phyloP scores from a whole-genome alignment of 2,329 filamentous ascomycete species.

The Didymella exigua region DNA sequence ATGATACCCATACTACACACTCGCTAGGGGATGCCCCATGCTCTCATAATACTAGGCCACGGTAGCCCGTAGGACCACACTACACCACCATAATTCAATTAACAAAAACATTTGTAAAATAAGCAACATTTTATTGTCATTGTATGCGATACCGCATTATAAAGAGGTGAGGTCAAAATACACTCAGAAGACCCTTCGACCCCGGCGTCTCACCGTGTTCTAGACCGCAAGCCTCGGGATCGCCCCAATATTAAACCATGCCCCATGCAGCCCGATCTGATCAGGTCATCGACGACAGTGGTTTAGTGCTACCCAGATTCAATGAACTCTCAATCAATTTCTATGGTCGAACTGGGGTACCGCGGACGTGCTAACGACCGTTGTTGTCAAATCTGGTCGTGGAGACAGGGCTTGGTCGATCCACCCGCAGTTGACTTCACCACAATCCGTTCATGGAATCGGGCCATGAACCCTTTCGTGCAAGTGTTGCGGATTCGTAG shows the following conservation, averaged over 20 bases:
- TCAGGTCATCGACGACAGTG: not conserved
- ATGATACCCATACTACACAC: slow-evolving; percentile 22
- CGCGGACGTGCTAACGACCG: slow-evolving; percentile 3
- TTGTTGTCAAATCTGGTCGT: not conserved
- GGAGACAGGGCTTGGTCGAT: not conserved
- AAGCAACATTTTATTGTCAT: not conserved
- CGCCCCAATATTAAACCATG: slow-evolving; percentile 10
- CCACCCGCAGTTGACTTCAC: not conserved
- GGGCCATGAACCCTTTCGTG: not conserved
- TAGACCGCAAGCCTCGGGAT: slow-evolving; percentile 2
- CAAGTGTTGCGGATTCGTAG: not conserved
- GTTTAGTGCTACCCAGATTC: not conserved
- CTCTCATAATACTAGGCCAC: slow-evolving; percentile 6
- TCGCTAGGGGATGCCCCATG: slow-evolving; percentile 10
- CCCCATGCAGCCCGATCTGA: not conserved
- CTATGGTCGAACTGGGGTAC: not conserved
- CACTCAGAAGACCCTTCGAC: slow-evolving; percentile 1
- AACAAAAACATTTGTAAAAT: slow-evolving; percentile 8
- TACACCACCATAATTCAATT: not conserved
- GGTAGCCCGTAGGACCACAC: slow-evolving; percentile 8
- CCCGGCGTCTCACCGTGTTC: slow-evolving; percentile 1
- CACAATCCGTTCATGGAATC: not conserved
- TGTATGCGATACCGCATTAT: not conserved
- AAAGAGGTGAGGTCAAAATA: slow-evolving; percentile 9
- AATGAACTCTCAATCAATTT: not conserved